Conservation (phyloP, 768 basidiomycete species). For the Cytidiella melzeri region DNA sequence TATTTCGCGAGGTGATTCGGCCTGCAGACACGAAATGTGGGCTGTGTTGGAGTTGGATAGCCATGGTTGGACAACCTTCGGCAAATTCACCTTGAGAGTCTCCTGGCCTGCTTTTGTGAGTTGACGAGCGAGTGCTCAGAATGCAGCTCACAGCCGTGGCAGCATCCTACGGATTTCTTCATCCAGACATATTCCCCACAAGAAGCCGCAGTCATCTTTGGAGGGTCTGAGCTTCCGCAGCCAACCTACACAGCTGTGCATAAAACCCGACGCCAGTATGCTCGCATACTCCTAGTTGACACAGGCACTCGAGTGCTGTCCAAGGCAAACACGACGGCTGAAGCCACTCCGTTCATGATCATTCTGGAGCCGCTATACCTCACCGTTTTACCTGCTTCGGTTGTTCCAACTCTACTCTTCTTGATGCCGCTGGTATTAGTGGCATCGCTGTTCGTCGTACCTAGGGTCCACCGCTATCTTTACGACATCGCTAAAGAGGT, state of each 20-base stretch:
- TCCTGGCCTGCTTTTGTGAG: slow-evolving; percentile 32
- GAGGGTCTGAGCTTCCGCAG: too few relatives aligned
- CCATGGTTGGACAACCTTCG: slow-evolving; percentile 18
- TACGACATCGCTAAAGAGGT: slow-evolving; percentile 12
- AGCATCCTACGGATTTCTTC: slow-evolving; percentile 42
- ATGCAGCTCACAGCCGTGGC: neutral
- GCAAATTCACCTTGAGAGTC: slow-evolving; percentile 28
- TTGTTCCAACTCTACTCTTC: slow-evolving; percentile 30
- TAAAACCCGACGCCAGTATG: slow-evolving; percentile 45
- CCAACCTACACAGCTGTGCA: too few relatives aligned
- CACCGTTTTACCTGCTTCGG: slow-evolving; percentile 52
- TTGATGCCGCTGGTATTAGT: slow-evolving; percentile 25
- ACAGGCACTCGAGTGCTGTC: slow-evolving; percentile 45
- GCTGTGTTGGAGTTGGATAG: slow-evolving; percentile 24
- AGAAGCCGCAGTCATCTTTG: too few relatives aligned
- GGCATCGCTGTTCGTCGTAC: slow-evolving; percentile 19
- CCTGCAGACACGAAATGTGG: slow-evolving; percentile 28
- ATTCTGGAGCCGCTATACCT: slow-evolving; percentile 53
- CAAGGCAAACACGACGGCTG: slow-evolving; percentile 13
- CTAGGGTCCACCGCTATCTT: slow-evolving; percentile 10
- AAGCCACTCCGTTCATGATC: slow-evolving; percentile 44
- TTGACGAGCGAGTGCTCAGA: neutral
- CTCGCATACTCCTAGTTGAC: slow-evolving; percentile 49
- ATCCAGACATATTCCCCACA: slow-evolving; percentile 34
- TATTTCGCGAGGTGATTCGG: slow-evolving; percentile 24